Evolutionary conservation across 2,329 filamentous ascomycete genomes (phyloP), one percentile per base, ranked within the genome.

Genomic region (Fusarium hainanense): DNA sequence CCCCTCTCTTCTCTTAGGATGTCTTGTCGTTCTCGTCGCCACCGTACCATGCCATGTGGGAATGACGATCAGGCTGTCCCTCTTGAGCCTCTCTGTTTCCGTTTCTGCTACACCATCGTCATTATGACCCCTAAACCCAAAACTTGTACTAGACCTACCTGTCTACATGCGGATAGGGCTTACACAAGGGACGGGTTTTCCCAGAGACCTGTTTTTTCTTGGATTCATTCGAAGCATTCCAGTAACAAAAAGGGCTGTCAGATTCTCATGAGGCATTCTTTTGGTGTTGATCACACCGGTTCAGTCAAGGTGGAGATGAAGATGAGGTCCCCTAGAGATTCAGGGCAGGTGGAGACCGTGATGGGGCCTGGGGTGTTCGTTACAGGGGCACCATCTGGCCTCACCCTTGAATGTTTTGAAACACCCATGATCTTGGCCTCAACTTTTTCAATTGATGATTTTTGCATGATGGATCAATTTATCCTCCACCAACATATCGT

Each of bases 381-480:
- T 46, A 23, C 41, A 55, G 37, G 37, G 40, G 40, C 55, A 21
- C 10, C 23, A 40, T 43, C 49, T 61, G 54, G 60, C 37, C 48
- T 66, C 42, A 66, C 48, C 54, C 61, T 66, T 52, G 63, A 18
- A 37, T 54, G 47, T 44, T 64, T 65, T 66, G 63, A 66, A 66
- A 66, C 63, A 30, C 48, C 40, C 23, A 44, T 10, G 21, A 42
- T 20, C 30, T 49, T 49, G 42, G 30, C 30, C 23, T 56, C 8
- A 49, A 27, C 23, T 56, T n/a, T n/a, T 37, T 18, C n/a, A 37
- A 21, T 30, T 43, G 40, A 46, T 46, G 23, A n/a, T 18, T 23
- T 20, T 40, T 32, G 25, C 57, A 47, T 34, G 32, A 34, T 62
- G 16, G 40, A 32, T 52, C 14, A 54, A 54, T 62, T 25, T 16